Base-by-base conservation (phyloP, 768 basidiomycete species). In the Lactarius deliciosus region DNA sequence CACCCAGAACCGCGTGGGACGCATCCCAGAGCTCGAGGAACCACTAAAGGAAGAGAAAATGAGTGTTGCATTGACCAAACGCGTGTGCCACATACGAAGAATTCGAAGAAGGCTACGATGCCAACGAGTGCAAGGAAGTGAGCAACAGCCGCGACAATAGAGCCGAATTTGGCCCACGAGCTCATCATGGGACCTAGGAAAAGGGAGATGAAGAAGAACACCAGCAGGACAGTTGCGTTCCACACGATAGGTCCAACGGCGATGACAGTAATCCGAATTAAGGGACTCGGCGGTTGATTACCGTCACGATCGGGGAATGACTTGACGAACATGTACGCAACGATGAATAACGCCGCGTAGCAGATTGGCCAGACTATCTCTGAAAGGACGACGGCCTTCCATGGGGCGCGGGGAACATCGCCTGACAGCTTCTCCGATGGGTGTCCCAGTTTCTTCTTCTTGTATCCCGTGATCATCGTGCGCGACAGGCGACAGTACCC, bases 391-490 rank as follows among this genome's bases (percentile, higher is more conserved):
- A 96, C 92, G 10, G 90, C 81, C 69, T 81, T 81, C 94, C 94
- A 98, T 34, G 84, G 82, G 9, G 96, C 97, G 69, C 96, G 90
- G 25, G 96, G 94, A 34, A 94, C 88, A 75, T 98, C 97, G 40
- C 90, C 88, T 22, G 97, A 95, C 57, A 98, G 79, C 78, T 98
- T 98, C 79, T 99, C 97, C 0, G 96, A 97, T 8, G 97, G 97
- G 73, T 96, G 91, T 4, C 97, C 97, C 22, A 99, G 86, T 73
- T 94, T 91, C 83, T 98, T 99, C 83, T 97, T 93, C 86, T 98
- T 98, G 83, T 94, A 98, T 50, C 97, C 97, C 20, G 97, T 98
- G 71, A 98, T 97, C 86, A 92, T 91, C 10, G 97, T 99, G 69
- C 97, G 81, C 43, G 94, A 96, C 65, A 98, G 85, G 72, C 97